These are phyloP conservation scores for Pythium utonaiense DNA, from an alignment of 352 stramenopile species.

Conservation along the genomic window DNA sequence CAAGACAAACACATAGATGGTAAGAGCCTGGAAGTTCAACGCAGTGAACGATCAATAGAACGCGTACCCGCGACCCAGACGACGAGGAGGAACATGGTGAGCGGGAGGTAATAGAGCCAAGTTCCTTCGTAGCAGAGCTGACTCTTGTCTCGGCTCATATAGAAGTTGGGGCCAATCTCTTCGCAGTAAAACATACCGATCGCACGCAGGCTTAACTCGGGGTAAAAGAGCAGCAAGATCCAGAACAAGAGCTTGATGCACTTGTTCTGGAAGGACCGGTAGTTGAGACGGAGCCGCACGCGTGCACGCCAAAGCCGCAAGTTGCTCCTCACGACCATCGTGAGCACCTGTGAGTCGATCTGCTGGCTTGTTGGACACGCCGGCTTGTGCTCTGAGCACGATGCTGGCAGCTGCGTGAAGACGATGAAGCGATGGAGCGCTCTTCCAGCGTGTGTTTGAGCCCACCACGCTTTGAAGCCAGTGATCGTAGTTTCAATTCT, in stretches of 20 bases:
- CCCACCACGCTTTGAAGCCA: conserved; percentile 15
- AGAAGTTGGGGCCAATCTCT: conserved; percentile 54
- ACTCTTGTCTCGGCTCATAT: conserved; percentile 62
- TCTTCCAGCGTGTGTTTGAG: conserved; percentile 22
- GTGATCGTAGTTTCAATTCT: conserved; percentile 11
- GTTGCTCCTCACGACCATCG: conserved; percentile 71
- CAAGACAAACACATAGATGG: not conserved
- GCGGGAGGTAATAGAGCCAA: conserved; percentile 58
- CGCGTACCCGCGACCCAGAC: conserved; percentile 63
- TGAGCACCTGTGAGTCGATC: conserved; percentile 45
- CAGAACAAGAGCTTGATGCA: conserved; percentile 78
- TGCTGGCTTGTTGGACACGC: conserved; percentile 51
- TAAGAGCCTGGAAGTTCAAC: not conserved
- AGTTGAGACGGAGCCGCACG: conserved; percentile 69
- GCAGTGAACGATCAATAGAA: not conserved
- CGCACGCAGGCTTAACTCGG: conserved; percentile 64
- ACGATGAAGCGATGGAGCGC: conserved; percentile 21
- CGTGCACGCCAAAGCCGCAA: conserved; percentile 63
- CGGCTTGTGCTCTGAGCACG: conserved; percentile 36
- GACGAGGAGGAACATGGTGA: conserved; percentile 39
- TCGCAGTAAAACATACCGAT: conserved; percentile 76
- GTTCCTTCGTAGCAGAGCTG: conserved; percentile 47
- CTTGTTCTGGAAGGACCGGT: conserved; percentile 69
- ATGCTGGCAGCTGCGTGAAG: conserved; percentile 40
- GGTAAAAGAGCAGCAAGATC: conserved; percentile 69